Base-by-base conservation (phyloP, 108 stramenopile genomes). In the Cyclostephanos tholiformis region DNA sequence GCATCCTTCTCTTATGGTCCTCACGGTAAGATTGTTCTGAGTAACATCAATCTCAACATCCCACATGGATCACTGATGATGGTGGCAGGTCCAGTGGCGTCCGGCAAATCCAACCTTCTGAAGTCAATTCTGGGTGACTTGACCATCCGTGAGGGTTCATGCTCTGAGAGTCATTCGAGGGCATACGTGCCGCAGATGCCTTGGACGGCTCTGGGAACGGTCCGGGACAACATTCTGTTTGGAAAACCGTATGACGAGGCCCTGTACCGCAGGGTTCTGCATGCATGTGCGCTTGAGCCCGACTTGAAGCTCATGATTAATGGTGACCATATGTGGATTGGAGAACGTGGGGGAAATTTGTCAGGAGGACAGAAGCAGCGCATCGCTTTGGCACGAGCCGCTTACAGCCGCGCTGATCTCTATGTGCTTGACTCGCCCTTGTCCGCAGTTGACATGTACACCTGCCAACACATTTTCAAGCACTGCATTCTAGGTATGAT, bases 181-280 rank as follows among this genome's bases (percentile, higher is more conserved):
- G 84, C 87, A 32, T 91, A 89, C 69, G 83, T 68, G 11, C 62
- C 71, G 30, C 87, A 92, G 62, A 74, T 49, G 11, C 62, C 87
- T 19, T 92, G 85, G 77, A 91, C 90, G 39, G 76, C 78, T 30
- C 90, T 90, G 75, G 85, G 66, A 6, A 84, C 83, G 8, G 51
- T 90, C 17, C 57, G 78, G 2, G 89, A 88, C 13, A 92, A 92
- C 84, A 84, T 92, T 19, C 19, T 50, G 49, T 50, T 50, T 50
- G 91, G 91, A 35, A 19, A 41, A 5, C 66, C 59, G 6, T 72
- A 72, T 46, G 72, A 87, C 14, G 25, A 55, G 44, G 79, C 67
- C 16, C 58, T 70, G 8, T 90, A 90, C 74, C 39, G 84, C 8
- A 56, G 57, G 32, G 77, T 76, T 41, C 49, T 89, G 17, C 14